Evolutionary conservation across 1,284 basidiomycete species (phyloP), one percentile per base, ranked within the genome.

Genomic region (Ustilago sp.): DNA sequence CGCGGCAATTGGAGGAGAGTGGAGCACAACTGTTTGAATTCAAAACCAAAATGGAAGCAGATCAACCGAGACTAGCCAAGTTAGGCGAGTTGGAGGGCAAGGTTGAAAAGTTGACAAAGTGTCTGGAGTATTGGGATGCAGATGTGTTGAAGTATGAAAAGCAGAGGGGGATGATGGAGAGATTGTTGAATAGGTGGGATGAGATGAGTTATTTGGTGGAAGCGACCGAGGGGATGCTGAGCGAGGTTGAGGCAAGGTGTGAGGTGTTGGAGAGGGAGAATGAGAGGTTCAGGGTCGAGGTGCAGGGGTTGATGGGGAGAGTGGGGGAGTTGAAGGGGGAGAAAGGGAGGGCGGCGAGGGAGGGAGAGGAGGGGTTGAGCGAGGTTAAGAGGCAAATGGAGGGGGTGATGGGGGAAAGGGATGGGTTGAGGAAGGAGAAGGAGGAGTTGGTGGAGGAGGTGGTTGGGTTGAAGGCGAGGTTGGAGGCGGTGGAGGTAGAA

Each of bases 141-240:
- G 83, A 84, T 28, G 74, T 85, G 55, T 12, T 62, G 9, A 71
- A 75, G 60, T 81, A 77, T 69, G 79, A 84, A 50, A 60, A 48
- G 56, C 83, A 85, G 77, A 56, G 79, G 47, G 34, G 39, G 19
- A 77, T 84, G 73, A 83, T 85, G 81, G 73, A 80, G 57, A 68
- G 66, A 62, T 57, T 85, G 51, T 56, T 81, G 17, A 63, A 59
- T 28, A 74, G 63, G 53, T 83, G 80, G 79, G 67, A 76, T 38
- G 77, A 79, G 60, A 81, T 84, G 80, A 74, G 68, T 45, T 75
- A 79, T 56, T 9, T 79, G n/a, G 68, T 83, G 28, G 67, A 72
- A n/a, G 68, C 74, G 45, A 79, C 74, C 19, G 83, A 83, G 63
- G 55, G 45, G 35, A 66, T 57, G 35, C 35, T 74, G 38, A 48